A percentile compares a stretch with the other conserved stretches of the same genome.
phyloP scores from a whole-genome alignment of 1,284 basidiomycete species.

The Pseudozyma pruni region DNA sequence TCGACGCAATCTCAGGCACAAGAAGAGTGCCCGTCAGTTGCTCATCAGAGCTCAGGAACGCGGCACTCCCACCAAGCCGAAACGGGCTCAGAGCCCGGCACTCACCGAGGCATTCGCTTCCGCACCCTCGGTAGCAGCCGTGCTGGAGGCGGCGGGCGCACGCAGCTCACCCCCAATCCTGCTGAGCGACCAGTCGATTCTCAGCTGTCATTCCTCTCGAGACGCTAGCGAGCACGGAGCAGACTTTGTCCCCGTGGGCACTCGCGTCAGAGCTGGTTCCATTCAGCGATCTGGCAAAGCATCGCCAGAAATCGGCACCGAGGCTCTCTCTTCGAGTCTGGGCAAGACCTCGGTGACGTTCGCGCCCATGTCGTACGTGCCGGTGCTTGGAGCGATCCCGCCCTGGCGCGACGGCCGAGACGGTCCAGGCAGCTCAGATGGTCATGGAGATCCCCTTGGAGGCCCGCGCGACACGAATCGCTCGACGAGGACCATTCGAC shows the following conservation, averaged over 20 bases:
- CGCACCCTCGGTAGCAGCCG: conserved; percentile 33
- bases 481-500: conserved; percentile 24
- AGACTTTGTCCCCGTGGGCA: conserved; percentile 13
- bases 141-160: conserved; percentile 28
- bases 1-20: conserved; percentile 27
- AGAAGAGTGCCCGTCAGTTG: conserved; percentile 55
- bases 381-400: conserved; percentile 45
- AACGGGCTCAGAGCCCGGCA: conserved; percentile 51
- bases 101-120: conserved; percentile 38
- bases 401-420: conserved; percentile 25
- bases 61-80: conserved; percentile 57
- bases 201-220: conserved; percentile 19
- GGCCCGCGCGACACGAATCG: conserved; percentile 7
- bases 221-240: conserved; percentile 26
- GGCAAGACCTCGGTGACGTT: conserved; percentile 33
- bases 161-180: conserved; percentile 35
- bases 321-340: conserved; percentile 30
- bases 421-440: conserved; percentile 12
- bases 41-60: conserved; percentile 57
- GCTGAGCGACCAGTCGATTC: conserved; percentile 32
- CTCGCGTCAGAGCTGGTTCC: conserved; percentile 16
- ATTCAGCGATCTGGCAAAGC: conserved; percentile 19
- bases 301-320: conserved; percentile 27
- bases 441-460: conserved; percentile 11
- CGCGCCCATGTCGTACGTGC: conserved; percentile 37